Conservation (phyloP, 805 yeast genomes). For the Candida anglica region DNA sequence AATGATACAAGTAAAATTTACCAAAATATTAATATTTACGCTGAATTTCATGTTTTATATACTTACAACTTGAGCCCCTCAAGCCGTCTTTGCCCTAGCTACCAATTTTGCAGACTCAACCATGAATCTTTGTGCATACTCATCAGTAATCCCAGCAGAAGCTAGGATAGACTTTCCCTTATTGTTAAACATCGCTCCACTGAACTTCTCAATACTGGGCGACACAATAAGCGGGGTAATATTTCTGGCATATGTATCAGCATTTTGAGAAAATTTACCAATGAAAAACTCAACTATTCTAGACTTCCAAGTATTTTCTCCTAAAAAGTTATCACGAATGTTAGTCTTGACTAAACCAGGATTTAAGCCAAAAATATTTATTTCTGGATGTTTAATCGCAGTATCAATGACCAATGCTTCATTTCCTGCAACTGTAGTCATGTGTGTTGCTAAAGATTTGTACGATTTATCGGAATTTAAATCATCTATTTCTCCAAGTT, state of each 20-base stretch:
- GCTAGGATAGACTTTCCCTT: background rate
- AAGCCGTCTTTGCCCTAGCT: too few relatives aligned
- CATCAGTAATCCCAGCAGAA: background rate
- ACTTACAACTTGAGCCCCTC: too few relatives aligned
- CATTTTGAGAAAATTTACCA: conserved; percentile 24
- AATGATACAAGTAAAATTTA: conserved; percentile 36
- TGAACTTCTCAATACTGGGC: background rate
- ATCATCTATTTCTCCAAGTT: conserved; percentile 29
- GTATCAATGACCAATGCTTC: conserved; percentile 26
- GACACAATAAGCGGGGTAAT: conserved; percentile 18
- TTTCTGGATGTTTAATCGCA: conserved; percentile 12
- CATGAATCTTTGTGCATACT: background rate
- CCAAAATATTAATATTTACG: too few relatives aligned
- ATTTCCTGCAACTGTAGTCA: conserved; percentile 42
- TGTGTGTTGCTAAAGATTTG: conserved; percentile 23
- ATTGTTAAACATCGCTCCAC: background rate
- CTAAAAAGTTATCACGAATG: conserved; percentile 29
- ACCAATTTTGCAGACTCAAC: conserved; percentile 1
- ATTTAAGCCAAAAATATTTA: conserved; percentile 32
- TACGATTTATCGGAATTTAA: conserved; percentile 28
- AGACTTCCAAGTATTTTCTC: conserved; percentile 19
- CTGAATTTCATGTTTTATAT: too few relatives aligned
- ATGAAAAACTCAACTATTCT: conserved; percentile 20
- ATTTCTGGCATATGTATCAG: conserved; percentile 27
- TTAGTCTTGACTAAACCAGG: conserved; percentile 35